Evolutionary conservation across 2,329 filamentous ascomycete genomes (phyloP), one percentile per base, ranked within the genome.

Genomic region (Pleomassaria siparia): DNA sequence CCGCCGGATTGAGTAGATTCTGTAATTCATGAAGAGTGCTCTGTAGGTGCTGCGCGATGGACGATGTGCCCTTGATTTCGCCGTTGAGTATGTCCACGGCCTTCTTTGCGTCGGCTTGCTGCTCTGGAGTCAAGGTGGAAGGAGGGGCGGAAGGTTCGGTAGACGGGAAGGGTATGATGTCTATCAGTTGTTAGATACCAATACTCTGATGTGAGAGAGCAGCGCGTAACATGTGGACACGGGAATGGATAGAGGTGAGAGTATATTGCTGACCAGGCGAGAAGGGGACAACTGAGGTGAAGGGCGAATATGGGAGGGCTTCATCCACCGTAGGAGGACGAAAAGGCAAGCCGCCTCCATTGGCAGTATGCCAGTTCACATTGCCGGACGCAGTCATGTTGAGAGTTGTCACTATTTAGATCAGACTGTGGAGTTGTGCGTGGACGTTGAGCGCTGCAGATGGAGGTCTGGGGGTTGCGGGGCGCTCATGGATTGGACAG

Each of bases 281-380:
- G 69, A 92, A 89, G 2, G 89, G 88, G 43, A 89, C 80, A 40
- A 91, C 86, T 3, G 88, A 90, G 40, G 86, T 88, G 66, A 92
- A 86, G 20, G 89, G 89, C 43, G 88, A 89, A 71, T 85, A 91
- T n/a, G 88, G 87, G 37, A 94, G 76, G 24, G 88, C 88, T 64
- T 94, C 87, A 47, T 86, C 81, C 11, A 94, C 80, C 2, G 75
- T 78, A 10, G 76, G 74, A 32, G 76, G 69, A 21, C 72, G 60
- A 39, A 66, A 66, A 12, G 65, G 59, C 12, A 71, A 60, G 18
- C 64, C 62, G 11, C 64, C 57, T 32, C 64, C 63, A 55, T 67
- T 63, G 58, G 52, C 54, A 46, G 58, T 62, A 37, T 66, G 66
- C 64, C 65, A 68, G 49, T 60, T 49, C 26, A 55, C 58, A 40